phyloP scores from a whole-genome alignment of 2,329 filamentous ascomycete genomes.

The Tolypocladium tundrense region DNA sequence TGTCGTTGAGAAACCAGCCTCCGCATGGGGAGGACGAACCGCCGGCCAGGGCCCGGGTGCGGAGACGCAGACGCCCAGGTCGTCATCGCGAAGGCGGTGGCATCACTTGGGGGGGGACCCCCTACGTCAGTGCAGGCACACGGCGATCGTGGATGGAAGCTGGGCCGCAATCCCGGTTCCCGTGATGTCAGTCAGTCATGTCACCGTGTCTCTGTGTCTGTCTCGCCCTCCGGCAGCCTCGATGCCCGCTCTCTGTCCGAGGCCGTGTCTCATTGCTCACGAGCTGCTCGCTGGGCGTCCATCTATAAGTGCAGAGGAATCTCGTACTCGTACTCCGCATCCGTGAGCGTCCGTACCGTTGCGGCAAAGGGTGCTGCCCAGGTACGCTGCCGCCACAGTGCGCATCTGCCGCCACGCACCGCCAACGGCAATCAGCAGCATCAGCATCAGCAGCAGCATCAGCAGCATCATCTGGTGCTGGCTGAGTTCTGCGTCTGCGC shows the following conservation, averaged over 20 bases:
- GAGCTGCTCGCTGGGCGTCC: background rate
- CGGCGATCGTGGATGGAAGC: background rate
- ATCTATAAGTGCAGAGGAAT: background rate
- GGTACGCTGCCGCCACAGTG: background rate
- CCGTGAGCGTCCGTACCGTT: no score
- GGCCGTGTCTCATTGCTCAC: background rate
- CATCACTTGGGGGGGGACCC: background rate
- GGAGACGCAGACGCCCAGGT: background rate
- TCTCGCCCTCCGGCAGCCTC: background rate
- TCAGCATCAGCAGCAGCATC: background rate
- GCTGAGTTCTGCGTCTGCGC: slow-evolving; percentile 5
- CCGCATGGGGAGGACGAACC: background rate
- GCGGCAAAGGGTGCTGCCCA: no score
- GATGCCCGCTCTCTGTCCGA: background rate
- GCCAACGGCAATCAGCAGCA: background rate
- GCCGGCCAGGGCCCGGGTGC: background rate
- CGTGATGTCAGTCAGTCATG: background rate
- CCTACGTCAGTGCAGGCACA: slow-evolving; percentile 1
- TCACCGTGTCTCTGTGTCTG: background rate
- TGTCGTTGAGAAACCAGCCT: background rate
- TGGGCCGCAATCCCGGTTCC: background rate
- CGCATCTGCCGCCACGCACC: background rate
- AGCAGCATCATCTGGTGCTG: background rate
- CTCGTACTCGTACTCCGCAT: no score
- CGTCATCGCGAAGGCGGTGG: background rate